phyloP scores from a whole-genome alignment of 305 asterid genomes.

The Fraxinus greggii region DNA sequence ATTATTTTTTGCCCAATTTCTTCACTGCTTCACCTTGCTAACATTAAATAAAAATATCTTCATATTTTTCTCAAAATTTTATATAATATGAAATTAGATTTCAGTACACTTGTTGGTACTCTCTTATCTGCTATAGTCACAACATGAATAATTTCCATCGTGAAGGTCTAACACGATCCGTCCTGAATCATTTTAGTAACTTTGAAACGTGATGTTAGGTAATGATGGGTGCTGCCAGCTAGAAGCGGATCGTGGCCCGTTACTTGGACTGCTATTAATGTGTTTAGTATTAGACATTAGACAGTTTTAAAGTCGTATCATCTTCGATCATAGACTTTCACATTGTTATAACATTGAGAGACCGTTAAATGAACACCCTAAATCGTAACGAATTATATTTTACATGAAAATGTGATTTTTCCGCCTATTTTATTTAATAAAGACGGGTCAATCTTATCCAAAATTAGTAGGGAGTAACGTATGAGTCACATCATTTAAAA shows the following conservation, averaged over 20 bases:
- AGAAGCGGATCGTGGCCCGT: neutral
- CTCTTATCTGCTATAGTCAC: neutral
- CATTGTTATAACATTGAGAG: neutral
- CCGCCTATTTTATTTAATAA: neutral
- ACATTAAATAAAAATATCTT: neutral
- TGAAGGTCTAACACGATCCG: neutral
- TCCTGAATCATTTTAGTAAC: neutral
- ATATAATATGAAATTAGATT: neutral
- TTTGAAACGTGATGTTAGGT: neutral
- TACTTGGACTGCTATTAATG: neutral
- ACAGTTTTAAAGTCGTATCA: neutral
- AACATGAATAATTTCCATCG: neutral
- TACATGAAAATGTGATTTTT: neutral
- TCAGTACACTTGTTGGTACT: neutral
- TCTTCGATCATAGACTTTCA: neutral
- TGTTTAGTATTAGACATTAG: neutral
- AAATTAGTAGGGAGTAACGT: neutral
- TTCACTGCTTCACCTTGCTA: neutral
- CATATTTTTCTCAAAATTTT: neutral
- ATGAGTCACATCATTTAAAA: neutral
- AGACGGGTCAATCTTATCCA: neutral
- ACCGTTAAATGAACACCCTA: neutral
- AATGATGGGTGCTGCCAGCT: neutral
- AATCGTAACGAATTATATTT: neutral
- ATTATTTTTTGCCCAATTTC: neutral